Evolutionary conservation across 1,284 basidiomycete species (phyloP).

Genomic region (Cryptococcus hybrid): DNA sequence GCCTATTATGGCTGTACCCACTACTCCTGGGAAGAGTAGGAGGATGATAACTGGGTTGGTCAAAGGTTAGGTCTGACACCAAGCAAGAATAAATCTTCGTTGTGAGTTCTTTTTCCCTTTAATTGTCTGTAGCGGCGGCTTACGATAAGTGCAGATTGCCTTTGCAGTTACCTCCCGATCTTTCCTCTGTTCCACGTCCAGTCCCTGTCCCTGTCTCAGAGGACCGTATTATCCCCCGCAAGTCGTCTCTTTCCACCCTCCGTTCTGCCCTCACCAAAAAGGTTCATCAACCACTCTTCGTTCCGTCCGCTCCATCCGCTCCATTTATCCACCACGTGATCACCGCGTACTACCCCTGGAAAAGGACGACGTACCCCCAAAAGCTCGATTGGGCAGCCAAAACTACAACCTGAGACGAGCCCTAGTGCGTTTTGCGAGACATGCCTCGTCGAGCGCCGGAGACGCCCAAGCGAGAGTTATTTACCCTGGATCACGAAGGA

Average conservation of each 20-base stretch:
- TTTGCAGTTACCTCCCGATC: neutral
- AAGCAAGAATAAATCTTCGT: conserved; percentile 20
- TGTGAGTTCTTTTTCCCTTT: conserved; percentile 4
- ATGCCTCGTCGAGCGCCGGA: conserved; percentile 22
- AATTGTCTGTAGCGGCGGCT: neutral
- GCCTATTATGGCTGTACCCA: conserved; percentile 11
- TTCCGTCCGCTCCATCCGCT: conserved; percentile 12
- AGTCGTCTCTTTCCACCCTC: conserved; percentile 22
- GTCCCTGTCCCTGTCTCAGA: conserved; percentile 7
- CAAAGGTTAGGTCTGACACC: conserved; percentile 31
- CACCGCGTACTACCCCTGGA: conserved; percentile 3
- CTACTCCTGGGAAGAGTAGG: conserved; percentile 25
- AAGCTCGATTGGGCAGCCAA: conserved; percentile 23
- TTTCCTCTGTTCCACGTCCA: conserved; percentile 1
- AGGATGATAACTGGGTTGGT: conserved; percentile 29
- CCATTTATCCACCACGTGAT: conserved; percentile 15
- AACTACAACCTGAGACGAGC: conserved; percentile 9
- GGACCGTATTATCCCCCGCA: conserved; percentile 16
- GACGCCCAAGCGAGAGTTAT: conserved; percentile 17
- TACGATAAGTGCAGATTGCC: neutral
- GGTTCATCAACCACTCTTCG: conserved; percentile 22
- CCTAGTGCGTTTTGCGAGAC: conserved; percentile 18
- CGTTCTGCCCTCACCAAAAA: conserved; percentile 21
- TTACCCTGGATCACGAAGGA: neutral
- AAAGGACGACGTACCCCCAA: conserved; percentile 19